phyloP scores from a whole-genome alignment of 2,329 filamentous ascomycete species.

The Sarocladium brachiariae region DNA sequence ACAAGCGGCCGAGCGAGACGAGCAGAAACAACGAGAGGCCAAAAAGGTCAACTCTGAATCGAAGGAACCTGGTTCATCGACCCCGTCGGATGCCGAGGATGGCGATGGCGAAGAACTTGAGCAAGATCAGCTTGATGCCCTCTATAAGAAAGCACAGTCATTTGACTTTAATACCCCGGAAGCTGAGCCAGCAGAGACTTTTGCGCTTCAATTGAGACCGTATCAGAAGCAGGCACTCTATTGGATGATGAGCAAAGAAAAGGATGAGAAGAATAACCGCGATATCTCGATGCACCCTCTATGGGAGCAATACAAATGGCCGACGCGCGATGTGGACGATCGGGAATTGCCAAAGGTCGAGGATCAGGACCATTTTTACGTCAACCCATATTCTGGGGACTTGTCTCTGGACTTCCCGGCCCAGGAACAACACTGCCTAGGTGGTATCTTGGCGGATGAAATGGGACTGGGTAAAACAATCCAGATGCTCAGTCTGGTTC shows the following conservation, averaged over 20 bases:
- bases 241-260: slow-evolving; percentile 96
- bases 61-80: slow-evolving; percentile 40
- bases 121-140: slow-evolving; percentile 85
- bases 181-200: slow-evolving; percentile 74
- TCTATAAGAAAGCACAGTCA: slow-evolving; percentile 94
- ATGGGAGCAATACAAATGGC: slow-evolving; percentile 96
- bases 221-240: slow-evolving; percentile 94
- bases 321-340: slow-evolving; percentile 79
- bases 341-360: slow-evolving; percentile 60
- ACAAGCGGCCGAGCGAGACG: slow-evolving; percentile 79
- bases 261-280: slow-evolving; percentile 61
- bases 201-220: slow-evolving; percentile 74
- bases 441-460: slow-evolving; percentile 89
- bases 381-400: slow-evolving; percentile 96
- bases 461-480: slow-evolving; percentile 99
- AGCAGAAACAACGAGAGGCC: slow-evolving; percentile 60
- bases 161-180: slow-evolving; percentile 92
- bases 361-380: slow-evolving; percentile 72
- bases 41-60: slow-evolving; percentile 23
- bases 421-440: slow-evolving; percentile 90
- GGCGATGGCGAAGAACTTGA: slow-evolving; percentile 90
- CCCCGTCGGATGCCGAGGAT: slow-evolving; percentile 62
- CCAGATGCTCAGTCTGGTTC: slow-evolving; percentile 91
- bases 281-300: slow-evolving; percentile 89
- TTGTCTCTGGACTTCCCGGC: slow-evolving; percentile 84